A percentile compares a stretch with the other conserved stretches of the same genome.
Conservation (phyloP, 2,329 filamentous ascomycete genomes). For the Fusarium domesticum region DNA sequence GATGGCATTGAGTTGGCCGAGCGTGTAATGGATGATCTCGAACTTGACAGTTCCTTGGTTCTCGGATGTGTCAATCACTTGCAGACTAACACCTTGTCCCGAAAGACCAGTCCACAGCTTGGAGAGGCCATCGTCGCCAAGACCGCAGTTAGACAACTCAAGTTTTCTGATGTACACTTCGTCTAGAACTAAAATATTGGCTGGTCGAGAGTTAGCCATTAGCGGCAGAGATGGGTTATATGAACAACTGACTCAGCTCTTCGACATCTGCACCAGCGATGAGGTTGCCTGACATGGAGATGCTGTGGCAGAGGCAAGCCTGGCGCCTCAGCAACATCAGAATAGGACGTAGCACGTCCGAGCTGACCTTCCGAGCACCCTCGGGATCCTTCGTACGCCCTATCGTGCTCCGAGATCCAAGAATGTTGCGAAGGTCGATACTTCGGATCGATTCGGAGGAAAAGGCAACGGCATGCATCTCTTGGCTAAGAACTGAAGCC, state of each 20-base stretch:
- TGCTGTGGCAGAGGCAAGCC: conserved; percentile 48
- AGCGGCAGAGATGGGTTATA: neutral
- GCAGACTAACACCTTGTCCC: conserved; percentile 44
- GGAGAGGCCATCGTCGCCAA: conserved; percentile 48
- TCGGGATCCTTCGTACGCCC: conserved; percentile 22
- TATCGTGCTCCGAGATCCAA: conserved; percentile 29
- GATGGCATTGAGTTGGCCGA: conserved; percentile 44
- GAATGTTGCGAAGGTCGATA: conserved; percentile 49
- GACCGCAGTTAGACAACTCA: conserved; percentile 49
- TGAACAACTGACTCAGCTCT: conserved; percentile 42
- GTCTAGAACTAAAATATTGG: conserved; percentile 34
- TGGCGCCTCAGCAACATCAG: conserved; percentile 48
- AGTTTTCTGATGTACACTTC: conserved; percentile 45
- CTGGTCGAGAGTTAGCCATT: conserved; percentile 18
- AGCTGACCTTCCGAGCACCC: conserved; percentile 28
- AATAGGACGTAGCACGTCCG: conserved; percentile 48
- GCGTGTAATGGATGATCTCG: conserved; percentile 43
- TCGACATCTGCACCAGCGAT: conserved; percentile 47
- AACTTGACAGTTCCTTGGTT: conserved; percentile 52
- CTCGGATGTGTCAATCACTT: conserved; percentile 50
- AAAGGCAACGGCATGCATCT: conserved; percentile 55
- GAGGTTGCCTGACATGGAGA: conserved; percentile 49
- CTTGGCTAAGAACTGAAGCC: conserved; percentile 53
- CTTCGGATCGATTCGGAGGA: conserved; percentile 54
- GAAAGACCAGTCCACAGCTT: conserved; percentile 48